Evolutionary conservation across 768 basidiomycete species (phyloP).

Genomic region (Cantharellus anzutake): DNA sequence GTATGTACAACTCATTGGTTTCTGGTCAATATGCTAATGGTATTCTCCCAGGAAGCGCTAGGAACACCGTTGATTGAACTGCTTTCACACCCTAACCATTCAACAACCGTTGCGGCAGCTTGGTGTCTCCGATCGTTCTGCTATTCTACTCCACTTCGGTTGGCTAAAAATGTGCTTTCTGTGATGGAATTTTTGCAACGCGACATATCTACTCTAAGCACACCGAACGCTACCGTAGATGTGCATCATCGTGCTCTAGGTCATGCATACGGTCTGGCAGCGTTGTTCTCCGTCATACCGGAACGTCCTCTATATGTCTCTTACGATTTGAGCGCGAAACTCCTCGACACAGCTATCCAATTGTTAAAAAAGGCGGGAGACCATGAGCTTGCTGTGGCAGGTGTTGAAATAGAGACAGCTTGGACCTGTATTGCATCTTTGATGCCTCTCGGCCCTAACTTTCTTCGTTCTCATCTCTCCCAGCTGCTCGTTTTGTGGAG

Average conservation of each 20-base stretch:
- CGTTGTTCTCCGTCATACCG: constrained; percentile 70
- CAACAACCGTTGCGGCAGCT: constrained; percentile 68
- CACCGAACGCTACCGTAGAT: constrained; percentile 54
- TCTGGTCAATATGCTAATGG: not conserved
- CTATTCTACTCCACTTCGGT: constrained; percentile 65
- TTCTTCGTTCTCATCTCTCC: constrained; percentile 82
- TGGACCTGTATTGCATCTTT: constrained; percentile 85
- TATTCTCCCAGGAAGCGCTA: constrained; percentile 46
- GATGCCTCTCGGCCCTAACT: constrained; percentile 84
- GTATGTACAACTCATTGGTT: constrained; percentile 13
- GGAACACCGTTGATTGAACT: constrained; percentile 71
- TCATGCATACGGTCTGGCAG: constrained; percentile 77
- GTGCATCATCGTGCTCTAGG: constrained; percentile 57
- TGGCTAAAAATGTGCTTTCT: constrained; percentile 58
- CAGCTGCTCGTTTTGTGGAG: constrained; percentile 93
- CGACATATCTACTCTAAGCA: constrained; percentile 54
- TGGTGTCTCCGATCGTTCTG: constrained; percentile 87
- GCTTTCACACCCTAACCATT: constrained; percentile 70
- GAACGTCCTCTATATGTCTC: constrained; percentile 84
- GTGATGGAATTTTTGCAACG: constrained; percentile 70
- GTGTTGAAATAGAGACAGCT: constrained; percentile 76
- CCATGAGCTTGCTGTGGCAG: constrained; percentile 68
- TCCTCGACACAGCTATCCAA: constrained; percentile 77
- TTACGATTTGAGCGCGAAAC: constrained; percentile 78
- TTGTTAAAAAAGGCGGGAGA: constrained; percentile 83